phyloP scores from a whole-genome alignment of 1,284 basidiomycete genomes.

The Sanghuangporus weigelae region DNA sequence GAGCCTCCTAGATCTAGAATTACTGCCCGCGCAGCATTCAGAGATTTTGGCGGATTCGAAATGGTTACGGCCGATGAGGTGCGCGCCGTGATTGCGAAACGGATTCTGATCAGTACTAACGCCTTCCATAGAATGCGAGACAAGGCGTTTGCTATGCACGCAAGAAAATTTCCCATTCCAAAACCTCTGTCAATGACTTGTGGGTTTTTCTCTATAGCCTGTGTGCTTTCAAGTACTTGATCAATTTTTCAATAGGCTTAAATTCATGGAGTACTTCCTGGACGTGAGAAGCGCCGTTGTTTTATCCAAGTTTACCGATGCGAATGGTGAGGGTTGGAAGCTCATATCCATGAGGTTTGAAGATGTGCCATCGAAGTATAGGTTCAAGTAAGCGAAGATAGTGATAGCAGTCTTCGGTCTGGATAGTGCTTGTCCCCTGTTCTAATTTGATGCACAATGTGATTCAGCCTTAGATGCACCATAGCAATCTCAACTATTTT shows the following conservation, averaged over 20 bases:
- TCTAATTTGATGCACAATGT: no score
- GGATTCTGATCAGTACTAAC: not conserved
- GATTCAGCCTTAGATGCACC: no score
- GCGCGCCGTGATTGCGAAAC: not conserved
- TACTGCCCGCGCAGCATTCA: not conserved
- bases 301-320: not conserved
- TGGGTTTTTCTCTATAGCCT: not conserved
- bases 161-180: not conserved
- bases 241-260: not conserved
- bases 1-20: not conserved
- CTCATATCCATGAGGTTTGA: not conserved
- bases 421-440: no score
- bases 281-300: not conserved
- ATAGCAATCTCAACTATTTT: no score
- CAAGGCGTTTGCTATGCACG: not conserved
- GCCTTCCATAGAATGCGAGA: not conserved
- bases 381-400: no score
- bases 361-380: no score
- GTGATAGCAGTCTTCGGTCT: no score
- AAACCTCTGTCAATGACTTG: not conserved
- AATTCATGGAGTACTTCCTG: not conserved
- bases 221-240: not conserved
- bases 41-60: not conserved
- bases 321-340: not conserved
- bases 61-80: not conserved